phyloP scores from a whole-genome alignment of 2,329 filamentous ascomycete genomes.

The Neonectria ditissima region DNA sequence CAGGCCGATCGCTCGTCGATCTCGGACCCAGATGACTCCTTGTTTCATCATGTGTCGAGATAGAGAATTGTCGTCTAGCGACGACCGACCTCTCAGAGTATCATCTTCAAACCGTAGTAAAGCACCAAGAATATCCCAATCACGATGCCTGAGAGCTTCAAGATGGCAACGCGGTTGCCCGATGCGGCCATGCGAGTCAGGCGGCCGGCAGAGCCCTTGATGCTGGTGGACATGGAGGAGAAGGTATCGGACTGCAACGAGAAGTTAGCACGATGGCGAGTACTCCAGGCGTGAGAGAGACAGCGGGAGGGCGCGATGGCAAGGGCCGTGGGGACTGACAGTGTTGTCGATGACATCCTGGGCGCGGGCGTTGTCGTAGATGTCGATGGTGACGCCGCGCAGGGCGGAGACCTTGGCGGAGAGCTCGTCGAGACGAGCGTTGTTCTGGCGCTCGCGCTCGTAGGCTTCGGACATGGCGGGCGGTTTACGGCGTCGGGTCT shows the following conservation, averaged over 20 bases:
- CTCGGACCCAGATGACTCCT: background rate
- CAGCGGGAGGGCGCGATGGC: background rate
- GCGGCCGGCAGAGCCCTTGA: slow-evolving; percentile 86
- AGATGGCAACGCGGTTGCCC: slow-evolving; percentile 89
- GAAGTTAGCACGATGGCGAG: slow-evolving; percentile 21
- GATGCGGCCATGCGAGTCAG: slow-evolving; percentile 90
- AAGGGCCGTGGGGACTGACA: slow-evolving; percentile 61
- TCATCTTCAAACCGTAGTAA: slow-evolving; percentile 77
- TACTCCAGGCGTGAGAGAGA: background rate
- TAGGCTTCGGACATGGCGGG: slow-evolving; percentile 77
- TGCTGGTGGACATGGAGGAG: slow-evolving; percentile 82
- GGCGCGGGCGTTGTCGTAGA: slow-evolving; percentile 93
- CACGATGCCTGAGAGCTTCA: slow-evolving; percentile 89
- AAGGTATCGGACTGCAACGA: slow-evolving; percentile 82
- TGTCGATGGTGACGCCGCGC: slow-evolving; percentile 94
- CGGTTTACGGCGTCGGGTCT: background rate
- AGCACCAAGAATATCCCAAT: slow-evolving; percentile 78
- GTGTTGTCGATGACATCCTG: slow-evolving; percentile 91
- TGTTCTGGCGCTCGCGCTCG: slow-evolving; percentile 90
- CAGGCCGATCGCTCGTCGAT: background rate
- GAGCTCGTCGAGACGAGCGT: slow-evolving; percentile 91
- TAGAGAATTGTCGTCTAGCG: background rate
- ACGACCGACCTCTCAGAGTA: slow-evolving; percentile 60
- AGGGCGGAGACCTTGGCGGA: slow-evolving; percentile 91
- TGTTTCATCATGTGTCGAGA: slow-evolving; percentile 16